A percentile compares a stretch with the other conserved stretches of the same genome.
Evolutionary conservation across 2,329 filamentous ascomycete species (phyloP).

Genomic region (Alternaria gaisen): DNA sequence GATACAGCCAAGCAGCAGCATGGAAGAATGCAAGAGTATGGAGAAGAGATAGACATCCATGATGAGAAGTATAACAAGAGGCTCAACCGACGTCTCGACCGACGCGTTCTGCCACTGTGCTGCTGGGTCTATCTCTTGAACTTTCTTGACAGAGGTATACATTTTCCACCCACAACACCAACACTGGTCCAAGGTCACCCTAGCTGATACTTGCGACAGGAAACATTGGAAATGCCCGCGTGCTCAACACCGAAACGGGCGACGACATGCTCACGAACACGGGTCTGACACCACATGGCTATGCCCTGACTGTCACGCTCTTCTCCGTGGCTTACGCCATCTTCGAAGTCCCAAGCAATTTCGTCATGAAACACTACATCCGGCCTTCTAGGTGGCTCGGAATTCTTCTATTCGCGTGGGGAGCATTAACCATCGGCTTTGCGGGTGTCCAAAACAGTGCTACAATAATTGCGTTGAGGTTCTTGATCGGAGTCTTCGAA

Average conservation of each 20-base stretch:
- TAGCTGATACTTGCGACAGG: not conserved
- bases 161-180: not conserved
- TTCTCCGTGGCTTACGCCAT: slow-evolving; percentile 45
- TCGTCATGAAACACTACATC: slow-evolving; percentile 63
- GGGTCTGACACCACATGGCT: slow-evolving; percentile 61
- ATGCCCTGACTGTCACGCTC: slow-evolving; percentile 56
- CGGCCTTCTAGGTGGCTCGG: slow-evolving; percentile 48
- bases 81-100: slow-evolving; percentile 6
- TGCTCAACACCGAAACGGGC: slow-evolving; percentile 66
- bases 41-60: slow-evolving; percentile 2
- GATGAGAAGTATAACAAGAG: slow-evolving; percentile 8
- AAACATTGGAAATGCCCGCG: slow-evolving; percentile 70
- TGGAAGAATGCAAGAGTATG: not conserved
- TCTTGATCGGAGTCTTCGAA: slow-evolving; percentile 47
- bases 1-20: not conserved
- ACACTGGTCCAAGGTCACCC: not conserved
- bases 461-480: slow-evolving; percentile 51
- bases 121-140: slow-evolving; percentile 13
- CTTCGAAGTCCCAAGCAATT: slow-evolving; percentile 63
- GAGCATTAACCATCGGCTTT: slow-evolving; percentile 56
- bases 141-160: slow-evolving; percentile 6
- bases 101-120: slow-evolving; percentile 8
- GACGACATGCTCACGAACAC: slow-evolving; percentile 70
- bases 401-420: slow-evolving; percentile 55
- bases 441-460: slow-evolving; percentile 53